Evolutionary conservation across 176 grass and related monocot species (phyloP), one percentile per base, ranked within the genome.

Genomic region (Eleusine indica): DNA sequence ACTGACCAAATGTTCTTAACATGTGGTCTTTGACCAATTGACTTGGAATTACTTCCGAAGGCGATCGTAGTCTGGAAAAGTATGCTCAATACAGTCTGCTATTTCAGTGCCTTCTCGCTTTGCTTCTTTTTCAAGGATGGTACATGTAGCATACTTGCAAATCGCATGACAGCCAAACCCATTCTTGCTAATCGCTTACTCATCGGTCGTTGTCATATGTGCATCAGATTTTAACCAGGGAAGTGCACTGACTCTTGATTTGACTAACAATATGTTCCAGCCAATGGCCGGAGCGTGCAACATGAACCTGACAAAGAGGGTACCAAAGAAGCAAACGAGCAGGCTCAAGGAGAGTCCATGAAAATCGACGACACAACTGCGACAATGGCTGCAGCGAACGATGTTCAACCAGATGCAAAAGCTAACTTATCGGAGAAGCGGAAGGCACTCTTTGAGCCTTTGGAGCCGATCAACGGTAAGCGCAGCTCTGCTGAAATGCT

Each of bases 381-480:
- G 41, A 48, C 42, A 56, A 56, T 15, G 12, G 38, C 48, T 35
- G 30, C 68, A 39, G 46, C 49, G 4, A 78, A 87, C 13, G 88
- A 89, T 56, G 56, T 67, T 62, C 79, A 85, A 11, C 56, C 61
- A 67, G 84, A 91, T 48, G 47, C 66, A 6, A 93, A 88, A 85
- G 77, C 73, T 29, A 85, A 84, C 74, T 41, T 94, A 60, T 96
- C 96, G 3, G 96, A 93, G 66, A 94, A 94, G 65, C 81, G 96
- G 42, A 95, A 87, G 63, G 89, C 96, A 10, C 85, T 99, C 39
- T 99, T 99, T 17, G 96, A 96, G 73, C 96, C 96, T 66, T 60
- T 99, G 11, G 91, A 94, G 62, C 89, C 93, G 3, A 83, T 83
- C 80, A 86, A 78, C 5, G 74, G 76, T 67, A 88, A 89, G 52